Evolutionary conservation across 306 rosid genomes (phyloP).

Genomic region (Astragalus glycyphyllos): DNA sequence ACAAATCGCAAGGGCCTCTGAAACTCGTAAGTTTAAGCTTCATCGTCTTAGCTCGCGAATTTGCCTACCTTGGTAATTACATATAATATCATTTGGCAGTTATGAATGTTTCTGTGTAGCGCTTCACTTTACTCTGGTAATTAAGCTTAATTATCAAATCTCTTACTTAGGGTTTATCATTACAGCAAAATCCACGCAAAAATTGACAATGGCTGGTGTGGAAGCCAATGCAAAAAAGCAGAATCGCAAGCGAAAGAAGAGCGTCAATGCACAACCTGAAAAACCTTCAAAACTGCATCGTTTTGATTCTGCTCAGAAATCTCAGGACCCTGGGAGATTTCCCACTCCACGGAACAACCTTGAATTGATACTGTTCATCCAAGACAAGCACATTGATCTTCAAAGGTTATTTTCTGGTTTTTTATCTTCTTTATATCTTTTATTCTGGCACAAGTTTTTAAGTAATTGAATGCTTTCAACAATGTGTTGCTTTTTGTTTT

Average conservation of each 20-base stretch:
- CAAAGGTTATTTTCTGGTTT: slow-evolving; percentile 56
- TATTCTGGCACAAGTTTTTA: slow-evolving; percentile 1
- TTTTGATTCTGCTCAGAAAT: slow-evolving; percentile 33
- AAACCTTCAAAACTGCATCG: slow-evolving; percentile 55
- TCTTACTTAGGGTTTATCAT: no score
- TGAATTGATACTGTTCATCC: slow-evolving; percentile 64
- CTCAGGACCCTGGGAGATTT: slow-evolving; percentile 24
- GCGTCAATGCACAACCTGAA: slow-evolving; percentile 23
- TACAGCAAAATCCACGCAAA: no score
- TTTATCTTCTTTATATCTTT: neutral
- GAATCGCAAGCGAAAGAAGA: slow-evolving; percentile 56
- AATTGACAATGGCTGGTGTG: neutral
- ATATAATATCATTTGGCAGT: no score
- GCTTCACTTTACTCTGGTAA: no score
- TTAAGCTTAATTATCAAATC: no score
- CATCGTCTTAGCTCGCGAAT: no score
- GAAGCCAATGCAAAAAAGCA: slow-evolving; percentile 40
- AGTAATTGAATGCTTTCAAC: slow-evolving; percentile 43
- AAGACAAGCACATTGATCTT: slow-evolving; percentile 59
- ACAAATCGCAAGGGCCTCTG: no score
- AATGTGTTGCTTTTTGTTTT: neutral
- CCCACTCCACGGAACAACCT: slow-evolving; percentile 74
- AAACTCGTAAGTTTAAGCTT: no score
- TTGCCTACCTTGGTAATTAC: no score
- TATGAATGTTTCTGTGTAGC: no score